Evolutionary conservation across 495 filamentous ascomycete genomes (phyloP), one percentile per base, ranked within the genome.

Genomic region (Friedmanniomyces simplex): DNA sequence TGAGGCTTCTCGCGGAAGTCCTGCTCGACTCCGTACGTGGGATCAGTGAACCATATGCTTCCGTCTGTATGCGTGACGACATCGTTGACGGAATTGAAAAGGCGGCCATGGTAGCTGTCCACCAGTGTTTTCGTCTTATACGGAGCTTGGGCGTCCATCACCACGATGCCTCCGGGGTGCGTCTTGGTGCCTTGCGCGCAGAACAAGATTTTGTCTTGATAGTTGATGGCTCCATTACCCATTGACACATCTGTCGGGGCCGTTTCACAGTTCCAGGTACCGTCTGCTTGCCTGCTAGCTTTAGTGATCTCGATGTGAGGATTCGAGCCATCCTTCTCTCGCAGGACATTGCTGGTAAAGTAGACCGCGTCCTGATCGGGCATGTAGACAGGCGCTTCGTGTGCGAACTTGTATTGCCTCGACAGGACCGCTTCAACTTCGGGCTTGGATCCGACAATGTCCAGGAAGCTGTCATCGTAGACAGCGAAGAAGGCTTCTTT

Each of bases 71-170:
- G 65, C 20, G 74, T 67, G 20, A 72, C 68, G 7, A 79, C 71
- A 54, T 77, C 77, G 54, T 78, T 76, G 51, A 71, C 49, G 21
- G 70, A 76, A 61, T 75, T 77, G 64, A 77, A 77, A 1, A 68
- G 67, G 21, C 71, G 69, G 37, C 74, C 71, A 57, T 77, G 70
- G 66, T 72, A 78, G 53, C 62, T 68, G 52, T 70, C 67, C 5
- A 77, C 32, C 55, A 55, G 43, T 21, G 58, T 47, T 7, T 41
- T 36, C 6, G 51, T 37, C 6, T 1, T 22, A 24, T 55, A 60
- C 13, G 58, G 52, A 3, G 42, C 12, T 21, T 37, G 3, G 13
- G 53, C 22, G 8, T 55, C 41, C 58, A 60, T 60, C 12, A 26
- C 21, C 14, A 60, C 53, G 41, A 60, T 22, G 18, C 58, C 51